Evolutionary conservation across 2,329 filamentous ascomycete species (phyloP).

Genomic region (Colletotrichum sp.): DNA sequence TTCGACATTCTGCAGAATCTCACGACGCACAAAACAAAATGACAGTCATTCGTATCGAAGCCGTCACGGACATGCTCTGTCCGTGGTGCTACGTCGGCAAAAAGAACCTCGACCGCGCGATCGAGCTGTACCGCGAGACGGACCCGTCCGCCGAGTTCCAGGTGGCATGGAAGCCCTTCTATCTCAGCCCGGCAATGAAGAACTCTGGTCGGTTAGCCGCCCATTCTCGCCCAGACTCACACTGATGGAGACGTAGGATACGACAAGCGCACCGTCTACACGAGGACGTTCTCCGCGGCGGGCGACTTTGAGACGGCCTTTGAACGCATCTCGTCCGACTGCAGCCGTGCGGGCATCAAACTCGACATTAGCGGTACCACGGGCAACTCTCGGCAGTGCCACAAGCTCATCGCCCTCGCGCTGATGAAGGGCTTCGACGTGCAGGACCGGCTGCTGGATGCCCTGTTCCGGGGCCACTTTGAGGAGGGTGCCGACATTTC

Average conservation of each 20-base stretch:
- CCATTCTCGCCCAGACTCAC: not conserved
- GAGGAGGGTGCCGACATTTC: conserved; percentile 46
- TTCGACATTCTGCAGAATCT: not conserved
- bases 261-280: conserved; percentile 41
- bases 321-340: conserved; percentile 35
- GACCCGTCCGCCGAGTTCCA: conserved; percentile 51
- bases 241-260: conserved; percentile 26
- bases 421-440: conserved; percentile 29
- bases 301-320: conserved; percentile 30
- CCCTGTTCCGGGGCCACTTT: conserved; percentile 48
- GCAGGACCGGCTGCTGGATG: conserved; percentile 45
- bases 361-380: conserved; percentile 42
- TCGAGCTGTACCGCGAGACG: conserved; percentile 39
- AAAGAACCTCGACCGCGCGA: conserved; percentile 49
- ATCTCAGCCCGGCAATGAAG: conserved; percentile 43
- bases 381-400: conserved; percentile 49
- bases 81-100: conserved; percentile 58
- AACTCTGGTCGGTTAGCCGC: conserved; percentile 23
- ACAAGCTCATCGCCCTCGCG: conserved; percentile 51
- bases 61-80: conserved; percentile 56
- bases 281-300: not conserved
- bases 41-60: conserved; percentile 44
- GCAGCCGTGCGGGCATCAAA: conserved; percentile 38
- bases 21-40: not conserved
- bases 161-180: conserved; percentile 51